Base-by-base conservation (phyloP, 129 eudicot species). In the Glebionis coronaria region DNA sequence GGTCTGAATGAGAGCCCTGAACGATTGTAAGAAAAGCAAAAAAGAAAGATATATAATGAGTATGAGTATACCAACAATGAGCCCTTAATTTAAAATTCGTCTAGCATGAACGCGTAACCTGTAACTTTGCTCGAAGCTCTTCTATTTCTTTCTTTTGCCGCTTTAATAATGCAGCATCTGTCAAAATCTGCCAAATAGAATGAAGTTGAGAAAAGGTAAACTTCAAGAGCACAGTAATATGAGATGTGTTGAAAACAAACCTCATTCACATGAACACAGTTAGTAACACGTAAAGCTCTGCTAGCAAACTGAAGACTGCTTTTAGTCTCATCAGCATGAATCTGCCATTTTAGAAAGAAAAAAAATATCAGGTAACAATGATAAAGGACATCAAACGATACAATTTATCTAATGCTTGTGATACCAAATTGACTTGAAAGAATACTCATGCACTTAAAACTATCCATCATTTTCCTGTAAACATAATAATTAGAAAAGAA, bases 291-390 rank as follows among this genome's bases (percentile, higher is more conserved):
- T 78, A 94, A 83, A 74, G 99, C 99, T 79, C 99, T 75, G 79
- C 97, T 94, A 44, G 99, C 97, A 85, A 94, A 94, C 80, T 84
- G 93, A 70, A 94, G 99, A 75, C 96, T 94, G 72, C 99, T 90
- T 87, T 94, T 94, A 31, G 99, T 94, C 86, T 94, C 99, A 76
- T 94, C 99, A 68, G 97, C 97, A 79, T 94, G 99, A 71, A 90
- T 71, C 99, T 94, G 88, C 69, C 73, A 58, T 70, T 28, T 64
- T 56, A 29, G 5, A 29, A 59, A 59, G 20, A 52, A 31, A 19
- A 31, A 19, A 21, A 16, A n/a, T 23, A 27, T 23, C 61, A 61
- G 18, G 51, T 49, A 44, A 7, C 12, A 19, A 46, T 25, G 28
- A 56, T 42, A 25, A 16, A 40, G 31, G 44, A 56, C 42, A 35